A percentile compares a stretch with the other conserved stretches of the same genome.
phyloP scores from a whole-genome alignment of 306 rosid genomes.

The Citrullus mucosospermus region DNA sequence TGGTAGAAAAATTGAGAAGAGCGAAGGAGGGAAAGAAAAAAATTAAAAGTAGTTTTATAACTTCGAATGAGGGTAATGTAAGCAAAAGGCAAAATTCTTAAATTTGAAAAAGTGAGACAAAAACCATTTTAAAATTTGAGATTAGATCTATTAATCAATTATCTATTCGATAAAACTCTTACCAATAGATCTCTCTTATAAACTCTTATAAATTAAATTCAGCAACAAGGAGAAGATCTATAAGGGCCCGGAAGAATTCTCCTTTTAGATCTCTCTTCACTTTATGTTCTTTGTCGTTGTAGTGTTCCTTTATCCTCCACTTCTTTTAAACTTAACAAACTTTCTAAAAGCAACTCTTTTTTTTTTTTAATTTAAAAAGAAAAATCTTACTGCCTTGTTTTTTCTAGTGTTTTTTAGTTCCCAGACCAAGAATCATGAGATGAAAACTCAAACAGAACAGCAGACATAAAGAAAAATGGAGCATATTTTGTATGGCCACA shows the following conservation, averaged over 20 bases:
- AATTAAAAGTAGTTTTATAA: too few species aligned
- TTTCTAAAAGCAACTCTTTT: background rate
- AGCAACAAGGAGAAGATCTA: too few species aligned
- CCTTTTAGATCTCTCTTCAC: background rate
- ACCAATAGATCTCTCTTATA: too few species aligned
- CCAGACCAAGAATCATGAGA: background rate
- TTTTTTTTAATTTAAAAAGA: background rate
- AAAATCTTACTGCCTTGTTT: background rate
- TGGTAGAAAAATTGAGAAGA: too few species aligned
- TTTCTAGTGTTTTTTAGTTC: background rate
- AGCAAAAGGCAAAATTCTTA: too few species aligned
- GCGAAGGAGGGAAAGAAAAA: too few species aligned
- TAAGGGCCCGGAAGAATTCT: background rate
- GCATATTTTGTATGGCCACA: background rate
- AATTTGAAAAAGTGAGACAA: too few species aligned
- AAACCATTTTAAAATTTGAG: too few species aligned
- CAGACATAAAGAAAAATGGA: background rate
- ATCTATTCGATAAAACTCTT: too few species aligned
- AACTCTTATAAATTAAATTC: too few species aligned
- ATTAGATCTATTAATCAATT: too few species aligned
- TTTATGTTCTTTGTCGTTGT: background rate
- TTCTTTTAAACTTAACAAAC: background rate
- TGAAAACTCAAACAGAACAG: background rate
- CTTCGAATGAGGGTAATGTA: too few species aligned
- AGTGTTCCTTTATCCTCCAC: background rate